A percentile compares a stretch with the other conserved stretches of the same genome.
Evolutionary conservation across 495 filamentous ascomycete species (phyloP).

Genomic region (Rhypophila decipiens): DNA sequence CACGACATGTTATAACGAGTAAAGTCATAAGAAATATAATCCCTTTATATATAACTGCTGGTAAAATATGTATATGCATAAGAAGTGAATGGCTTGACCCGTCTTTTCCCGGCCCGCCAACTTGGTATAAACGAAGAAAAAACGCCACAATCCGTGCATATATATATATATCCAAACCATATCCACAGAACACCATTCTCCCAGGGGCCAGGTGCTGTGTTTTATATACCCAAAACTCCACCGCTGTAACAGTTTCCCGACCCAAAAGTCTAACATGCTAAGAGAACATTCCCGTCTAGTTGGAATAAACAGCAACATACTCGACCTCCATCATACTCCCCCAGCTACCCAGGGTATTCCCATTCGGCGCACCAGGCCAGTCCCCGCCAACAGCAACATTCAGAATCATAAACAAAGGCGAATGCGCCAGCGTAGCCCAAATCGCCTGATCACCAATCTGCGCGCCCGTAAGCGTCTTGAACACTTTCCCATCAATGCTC

Average conservation of each 20-base stretch:
- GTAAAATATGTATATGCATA: background rate
- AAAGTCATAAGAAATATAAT: too few species aligned
- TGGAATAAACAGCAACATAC: constrained; percentile 36
- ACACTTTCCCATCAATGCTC: constrained; percentile 36
- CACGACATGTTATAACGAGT: too few species aligned
- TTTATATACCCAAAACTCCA: background rate
- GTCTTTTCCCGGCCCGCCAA: background rate
- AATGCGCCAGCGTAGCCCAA: constrained; percentile 42
- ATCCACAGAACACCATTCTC: background rate
- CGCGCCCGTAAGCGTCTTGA: constrained; percentile 29
- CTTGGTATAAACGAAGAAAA: too few species aligned
- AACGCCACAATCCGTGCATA: background rate
- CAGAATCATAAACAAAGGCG: constrained; percentile 40
- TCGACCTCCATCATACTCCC: constrained; percentile 47
- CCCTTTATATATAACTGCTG: too few species aligned
- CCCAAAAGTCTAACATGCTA: background rate
- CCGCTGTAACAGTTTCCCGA: background rate
- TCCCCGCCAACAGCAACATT: constrained; percentile 47
- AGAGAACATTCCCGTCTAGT: constrained; percentile 1
- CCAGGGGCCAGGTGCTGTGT: background rate
- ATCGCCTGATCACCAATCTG: constrained; percentile 35
- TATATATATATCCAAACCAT: background rate
- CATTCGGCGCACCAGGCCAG: constrained; percentile 31
- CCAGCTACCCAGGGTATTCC: constrained; percentile 33
- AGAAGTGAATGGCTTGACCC: background rate